Conservation (phyloP, 371 early-diverging fungal species). For the Lichtheimia ornata region DNA sequence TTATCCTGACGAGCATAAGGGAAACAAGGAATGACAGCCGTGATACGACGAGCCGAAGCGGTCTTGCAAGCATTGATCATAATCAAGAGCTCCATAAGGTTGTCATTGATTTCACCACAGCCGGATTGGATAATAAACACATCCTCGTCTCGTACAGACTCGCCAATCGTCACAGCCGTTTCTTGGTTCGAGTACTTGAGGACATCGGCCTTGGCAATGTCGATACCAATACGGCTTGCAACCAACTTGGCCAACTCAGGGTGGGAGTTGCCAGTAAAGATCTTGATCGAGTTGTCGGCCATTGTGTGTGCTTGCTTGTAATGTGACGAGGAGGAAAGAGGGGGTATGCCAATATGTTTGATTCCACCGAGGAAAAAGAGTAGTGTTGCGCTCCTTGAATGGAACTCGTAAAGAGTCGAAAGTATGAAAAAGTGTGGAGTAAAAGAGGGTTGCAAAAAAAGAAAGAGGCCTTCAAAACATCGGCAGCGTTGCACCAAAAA, state of each 20-base stretch:
- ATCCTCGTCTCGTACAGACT: slow-evolving; percentile 93
- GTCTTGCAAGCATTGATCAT: slow-evolving; percentile 97
- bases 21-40: slow-evolving; percentile 96
- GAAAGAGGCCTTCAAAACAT: too few relatives aligned
- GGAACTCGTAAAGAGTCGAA: too few relatives aligned
- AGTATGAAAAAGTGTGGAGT: too few relatives aligned
- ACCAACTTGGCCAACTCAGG: slow-evolving; percentile 88
- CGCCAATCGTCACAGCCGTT: slow-evolving; percentile 95
- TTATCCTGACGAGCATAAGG: slow-evolving; percentile 97
- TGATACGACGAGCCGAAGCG: slow-evolving; percentile 90
- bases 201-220: slow-evolving; percentile 89
- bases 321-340: not conserved
- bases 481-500: too few relatives aligned
- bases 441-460: too few relatives aligned
- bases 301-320: slow-evolving; percentile 15
- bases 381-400: too few relatives aligned
- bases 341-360: slow-evolving; percentile 6
- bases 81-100: slow-evolving; percentile 94
- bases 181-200: slow-evolving; percentile 97
- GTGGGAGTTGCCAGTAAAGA: slow-evolving; percentile 97
- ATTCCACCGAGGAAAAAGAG: too few relatives aligned
- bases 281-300: slow-evolving; percentile 73
- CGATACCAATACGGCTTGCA: slow-evolving; percentile 85
- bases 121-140: slow-evolving; percentile 90
- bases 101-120: slow-evolving; percentile 91